These are phyloP conservation scores for Scheffersomyces illinoinensis DNA, from an alignment of 1,139 yeast genomes.

Conservation along the genomic window DNA sequence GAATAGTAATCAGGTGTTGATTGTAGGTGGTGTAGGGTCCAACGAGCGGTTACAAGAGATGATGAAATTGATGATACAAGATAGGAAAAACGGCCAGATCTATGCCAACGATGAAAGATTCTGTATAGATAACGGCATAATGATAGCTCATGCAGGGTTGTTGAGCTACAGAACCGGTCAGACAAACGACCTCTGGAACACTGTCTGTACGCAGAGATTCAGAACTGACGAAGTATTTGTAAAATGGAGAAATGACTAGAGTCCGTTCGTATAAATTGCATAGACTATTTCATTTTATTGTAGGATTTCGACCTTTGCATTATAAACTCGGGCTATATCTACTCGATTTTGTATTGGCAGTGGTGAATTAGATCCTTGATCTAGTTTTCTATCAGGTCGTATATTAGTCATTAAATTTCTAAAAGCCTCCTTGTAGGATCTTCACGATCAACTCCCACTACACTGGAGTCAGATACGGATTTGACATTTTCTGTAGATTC, in stretches of 20 bases:
- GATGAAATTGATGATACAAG: conserved; percentile 94
- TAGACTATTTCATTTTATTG: background rate
- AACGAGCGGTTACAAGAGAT: conserved; percentile 88
- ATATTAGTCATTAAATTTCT: conserved; percentile 20
- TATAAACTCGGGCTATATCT: background rate
- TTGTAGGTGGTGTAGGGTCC: conserved; percentile 98
- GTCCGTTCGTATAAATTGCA: background rate
- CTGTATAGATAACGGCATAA: conserved; percentile 95
- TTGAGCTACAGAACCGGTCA: conserved; percentile 84
- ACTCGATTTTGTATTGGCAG: background rate
- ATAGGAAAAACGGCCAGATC: conserved; percentile 76
- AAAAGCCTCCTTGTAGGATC: conserved; percentile 17
- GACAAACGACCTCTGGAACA: conserved; percentile 57
- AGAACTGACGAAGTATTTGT: conserved; percentile 92
- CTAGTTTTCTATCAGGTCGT: conserved; percentile 15
- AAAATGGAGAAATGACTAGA: conserved; percentile 73
- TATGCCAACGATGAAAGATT: conserved; percentile 96
- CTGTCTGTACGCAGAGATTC: conserved; percentile 91
- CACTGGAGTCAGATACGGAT: conserved; percentile 38
- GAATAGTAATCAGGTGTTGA: conserved; percentile 80
- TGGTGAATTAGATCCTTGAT: background rate
- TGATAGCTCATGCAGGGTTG: conserved; percentile 98
- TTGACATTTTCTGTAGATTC: conserved; percentile 19
- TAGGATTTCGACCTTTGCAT: background rate
- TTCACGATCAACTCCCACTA: conserved; percentile 3